Evolutionary conservation across 1,139 yeast genomes (phyloP).

Genomic region (Hemisphaericaspora lyxosophila): DNA sequence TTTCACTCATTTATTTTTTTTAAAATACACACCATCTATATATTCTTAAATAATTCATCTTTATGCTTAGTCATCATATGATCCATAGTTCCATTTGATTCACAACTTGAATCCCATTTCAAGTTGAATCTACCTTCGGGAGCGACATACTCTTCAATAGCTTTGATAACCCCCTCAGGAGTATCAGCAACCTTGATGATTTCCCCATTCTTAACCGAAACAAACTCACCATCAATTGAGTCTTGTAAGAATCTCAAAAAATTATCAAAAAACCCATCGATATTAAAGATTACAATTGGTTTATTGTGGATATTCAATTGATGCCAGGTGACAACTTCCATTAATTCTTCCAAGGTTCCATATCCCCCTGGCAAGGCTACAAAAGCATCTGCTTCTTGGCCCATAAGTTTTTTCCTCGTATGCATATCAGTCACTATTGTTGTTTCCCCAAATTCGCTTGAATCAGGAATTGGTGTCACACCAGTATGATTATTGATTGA

Average conservation of each 20-base stretch:
- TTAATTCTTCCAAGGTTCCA: constrained; percentile 85
- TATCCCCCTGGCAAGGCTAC: constrained; percentile 92
- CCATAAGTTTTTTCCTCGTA: constrained; percentile 85
- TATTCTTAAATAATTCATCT: background rate
- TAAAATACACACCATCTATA: too few species aligned
- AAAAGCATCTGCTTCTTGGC: constrained; percentile 81
- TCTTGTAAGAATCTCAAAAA: constrained; percentile 59
- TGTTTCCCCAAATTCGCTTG: constrained; percentile 68
- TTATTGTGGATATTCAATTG: constrained; percentile 83
- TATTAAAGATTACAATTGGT: constrained; percentile 76
- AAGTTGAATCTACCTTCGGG: constrained; percentile 77
- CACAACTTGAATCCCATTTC: constrained; percentile 51
- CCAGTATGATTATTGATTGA: constrained; percentile 56
- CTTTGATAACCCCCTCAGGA: constrained; percentile 63
- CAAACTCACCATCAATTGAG: constrained; percentile 64
- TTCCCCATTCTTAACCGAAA: constrained; percentile 63
- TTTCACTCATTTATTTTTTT: too few species aligned
- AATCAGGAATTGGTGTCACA: constrained; percentile 61
- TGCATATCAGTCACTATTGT: constrained; percentile 88
- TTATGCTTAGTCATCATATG: constrained; percentile 1
- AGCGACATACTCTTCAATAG: constrained; percentile 59
- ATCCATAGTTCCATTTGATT: background rate
- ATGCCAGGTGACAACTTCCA: constrained; percentile 87
- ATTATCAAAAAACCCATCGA: constrained; percentile 77
- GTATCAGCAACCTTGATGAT: constrained; percentile 70